A percentile compares a stretch with the other conserved stretches of the same genome.
Evolutionary conservation across 306 rosid species (phyloP).

Genomic region (Argentina anserina): DNA sequence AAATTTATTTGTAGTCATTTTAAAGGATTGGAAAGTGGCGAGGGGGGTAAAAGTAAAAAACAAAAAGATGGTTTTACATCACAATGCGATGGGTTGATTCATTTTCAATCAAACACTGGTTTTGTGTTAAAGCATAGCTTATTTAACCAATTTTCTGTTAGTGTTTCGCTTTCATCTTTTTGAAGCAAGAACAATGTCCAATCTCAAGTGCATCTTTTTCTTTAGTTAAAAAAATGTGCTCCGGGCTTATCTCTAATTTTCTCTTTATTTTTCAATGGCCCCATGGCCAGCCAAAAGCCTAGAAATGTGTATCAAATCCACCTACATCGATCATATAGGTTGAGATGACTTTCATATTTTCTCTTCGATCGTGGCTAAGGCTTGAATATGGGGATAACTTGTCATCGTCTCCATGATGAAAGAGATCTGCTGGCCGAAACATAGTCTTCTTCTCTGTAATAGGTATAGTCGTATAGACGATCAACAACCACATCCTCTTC

Average conservation of each 20-base stretch:
- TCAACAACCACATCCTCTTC: too few species aligned
- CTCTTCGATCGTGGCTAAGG: too few species aligned
- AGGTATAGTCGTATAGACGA: too few species aligned
- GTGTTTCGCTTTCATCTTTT: not conserved
- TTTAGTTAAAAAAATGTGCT: too few species aligned
- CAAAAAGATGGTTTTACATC: not conserved
- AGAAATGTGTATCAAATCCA: too few species aligned
- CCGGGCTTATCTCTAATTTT: too few species aligned
- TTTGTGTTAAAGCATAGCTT: not conserved
- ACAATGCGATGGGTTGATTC: not conserved
- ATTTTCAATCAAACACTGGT: slow-evolving; percentile 10
- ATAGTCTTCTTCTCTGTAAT: too few species aligned
- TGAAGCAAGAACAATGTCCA: slow-evolving; percentile 11
- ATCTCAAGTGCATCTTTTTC: not conserved
- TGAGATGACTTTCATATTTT: too few species aligned
- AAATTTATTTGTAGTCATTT: not conserved
- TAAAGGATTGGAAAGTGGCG: not conserved
- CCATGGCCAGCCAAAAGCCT: not conserved
- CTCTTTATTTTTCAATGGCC: not conserved
- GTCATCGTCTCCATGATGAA: too few species aligned
- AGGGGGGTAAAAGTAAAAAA: not conserved
- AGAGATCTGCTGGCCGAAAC: too few species aligned
- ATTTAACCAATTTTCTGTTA: not conserved
- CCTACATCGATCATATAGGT: not conserved
- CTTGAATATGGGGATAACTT: too few species aligned